phyloP scores from a whole-genome alignment of 2,329 filamentous ascomycete species.

The Parastagonospora nodorum region DNA sequence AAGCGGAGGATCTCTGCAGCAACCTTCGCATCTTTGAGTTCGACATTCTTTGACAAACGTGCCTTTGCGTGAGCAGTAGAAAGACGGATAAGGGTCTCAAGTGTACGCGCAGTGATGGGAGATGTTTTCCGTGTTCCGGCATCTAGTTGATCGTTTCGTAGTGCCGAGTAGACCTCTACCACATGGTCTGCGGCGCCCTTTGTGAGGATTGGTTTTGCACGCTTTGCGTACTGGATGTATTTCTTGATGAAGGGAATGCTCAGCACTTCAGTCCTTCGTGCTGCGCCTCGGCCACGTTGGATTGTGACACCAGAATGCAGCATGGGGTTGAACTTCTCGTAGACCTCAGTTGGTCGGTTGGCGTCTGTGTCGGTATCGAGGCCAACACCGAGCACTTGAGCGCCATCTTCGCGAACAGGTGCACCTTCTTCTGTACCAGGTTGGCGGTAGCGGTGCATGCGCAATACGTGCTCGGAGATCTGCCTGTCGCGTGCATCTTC shows the following conservation, averaged over 20 bases:
- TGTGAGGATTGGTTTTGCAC: slow-evolving; percentile 84
- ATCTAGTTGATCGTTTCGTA: slow-evolving; percentile 95
- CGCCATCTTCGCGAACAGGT: slow-evolving; percentile 84
- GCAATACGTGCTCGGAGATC: slow-evolving; percentile 93
- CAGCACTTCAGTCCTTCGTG: slow-evolving; percentile 82
- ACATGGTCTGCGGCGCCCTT: slow-evolving; percentile 93
- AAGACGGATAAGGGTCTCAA: slow-evolving; percentile 97
- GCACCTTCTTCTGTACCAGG: slow-evolving; percentile 92
- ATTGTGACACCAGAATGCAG: slow-evolving; percentile 87
- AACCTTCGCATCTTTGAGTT: slow-evolving; percentile 84
- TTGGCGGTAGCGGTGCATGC: slow-evolving; percentile 95
- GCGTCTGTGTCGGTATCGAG: slow-evolving; percentile 75
- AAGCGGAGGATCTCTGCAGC: slow-evolving; percentile 92
- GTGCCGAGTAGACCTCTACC: slow-evolving; percentile 84
- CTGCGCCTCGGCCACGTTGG: slow-evolving; percentile 73
- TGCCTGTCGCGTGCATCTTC: slow-evolving; percentile 90
- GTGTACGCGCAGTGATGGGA: slow-evolving; percentile 93
- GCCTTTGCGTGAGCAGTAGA: slow-evolving; percentile 95
- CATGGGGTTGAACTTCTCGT: slow-evolving; percentile 96
- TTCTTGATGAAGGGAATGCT: slow-evolving; percentile 99
- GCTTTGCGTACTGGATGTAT: slow-evolving; percentile 98
- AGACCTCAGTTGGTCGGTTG: slow-evolving; percentile 83
- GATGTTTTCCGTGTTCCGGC: slow-evolving; percentile 92
- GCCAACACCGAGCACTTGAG: slow-evolving; percentile 85
- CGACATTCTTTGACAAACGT: slow-evolving; percentile 83